These are phyloP conservation scores for Penicillium malachiteum DNA, from an alignment of 495 filamentous ascomycete species.

Conservation along the genomic window DNA sequence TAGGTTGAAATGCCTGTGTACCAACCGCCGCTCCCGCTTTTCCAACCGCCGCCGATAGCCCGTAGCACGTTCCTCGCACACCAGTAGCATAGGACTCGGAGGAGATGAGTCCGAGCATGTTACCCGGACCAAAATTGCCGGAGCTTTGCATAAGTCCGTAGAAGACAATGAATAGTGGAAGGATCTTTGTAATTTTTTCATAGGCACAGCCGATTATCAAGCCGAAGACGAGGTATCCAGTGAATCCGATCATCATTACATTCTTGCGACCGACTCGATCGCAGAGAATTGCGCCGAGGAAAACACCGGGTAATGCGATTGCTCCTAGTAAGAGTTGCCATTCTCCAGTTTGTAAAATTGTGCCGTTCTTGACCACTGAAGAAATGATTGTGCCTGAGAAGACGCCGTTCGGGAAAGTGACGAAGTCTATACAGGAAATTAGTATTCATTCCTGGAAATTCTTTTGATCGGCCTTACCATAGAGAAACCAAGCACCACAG, in stretches of 20 bases:
- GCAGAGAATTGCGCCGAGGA: slow-evolving; percentile 49
- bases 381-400: slow-evolving; percentile 51
- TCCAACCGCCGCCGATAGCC: slow-evolving; percentile 52
- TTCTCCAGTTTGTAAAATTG: slow-evolving; percentile 40
- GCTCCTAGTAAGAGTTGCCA: slow-evolving; percentile 51
- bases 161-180: slow-evolving; percentile 54
- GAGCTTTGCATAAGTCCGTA: slow-evolving; percentile 53
- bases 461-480: slow-evolving; percentile 29
- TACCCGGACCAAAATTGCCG: slow-evolving; percentile 53
- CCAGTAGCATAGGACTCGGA: slow-evolving; percentile 52
- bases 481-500: slow-evolving; percentile 52
- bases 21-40: slow-evolving; percentile 54
- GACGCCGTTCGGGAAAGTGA: slow-evolving; percentile 50
- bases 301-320: slow-evolving; percentile 48
- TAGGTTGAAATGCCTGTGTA: slow-evolving; percentile 50
- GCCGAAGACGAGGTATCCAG: slow-evolving; percentile 51
- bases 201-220: slow-evolving; percentile 52
- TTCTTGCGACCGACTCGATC: slow-evolving; percentile 47
- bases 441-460: not conserved
- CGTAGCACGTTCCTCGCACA: slow-evolving; percentile 52
- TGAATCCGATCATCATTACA: slow-evolving; percentile 56
- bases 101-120: slow-evolving; percentile 50
- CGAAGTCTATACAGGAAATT: slow-evolving; percentile 20
- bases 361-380: slow-evolving; percentile 36
- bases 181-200: slow-evolving; percentile 46